Evolutionary conservation across 768 basidiomycete genomes (phyloP).

Genomic region (Royoungia palumana): DNA sequence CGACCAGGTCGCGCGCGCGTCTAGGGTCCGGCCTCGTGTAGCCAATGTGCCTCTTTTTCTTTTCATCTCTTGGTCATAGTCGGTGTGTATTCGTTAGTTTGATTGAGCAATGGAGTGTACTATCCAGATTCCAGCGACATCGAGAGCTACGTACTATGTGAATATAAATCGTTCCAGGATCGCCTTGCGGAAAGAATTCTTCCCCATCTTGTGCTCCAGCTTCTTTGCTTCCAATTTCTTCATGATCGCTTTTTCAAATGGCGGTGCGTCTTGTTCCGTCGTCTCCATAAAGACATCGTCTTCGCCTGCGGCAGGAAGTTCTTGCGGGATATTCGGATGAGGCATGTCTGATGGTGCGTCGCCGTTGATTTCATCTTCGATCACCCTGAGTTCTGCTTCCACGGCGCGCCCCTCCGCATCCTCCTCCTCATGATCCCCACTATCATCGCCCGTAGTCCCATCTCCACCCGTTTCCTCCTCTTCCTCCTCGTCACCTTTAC

Average conservation of each 20-base stretch:
- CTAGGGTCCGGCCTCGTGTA: conserved; percentile 2
- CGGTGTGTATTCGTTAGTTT: neutral
- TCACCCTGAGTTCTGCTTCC: conserved; percentile 3
- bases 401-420: neutral
- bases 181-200: conserved; percentile 3
- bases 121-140: neutral
- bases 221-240: conserved; percentile 7
- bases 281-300: no score
- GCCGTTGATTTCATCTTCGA: neutral
- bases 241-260: no score
- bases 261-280: no score
- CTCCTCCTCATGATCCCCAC: neutral
- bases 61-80: neutral
- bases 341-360: no score
- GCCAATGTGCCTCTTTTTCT: neutral
- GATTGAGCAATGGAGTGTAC: neutral
- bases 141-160: neutral
- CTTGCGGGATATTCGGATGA: conserved; percentile 13
- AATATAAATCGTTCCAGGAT: conserved; percentile 15
- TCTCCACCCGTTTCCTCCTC: no score
- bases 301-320: neutral
- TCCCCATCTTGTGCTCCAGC: conserved; percentile 20
- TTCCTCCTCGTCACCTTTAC: neutral
- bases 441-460: no score
- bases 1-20: conserved; percentile 7